Base-by-base conservation (phyloP, 495 filamentous ascomycete species). In the Hyaloscypha bicolor region DNA sequence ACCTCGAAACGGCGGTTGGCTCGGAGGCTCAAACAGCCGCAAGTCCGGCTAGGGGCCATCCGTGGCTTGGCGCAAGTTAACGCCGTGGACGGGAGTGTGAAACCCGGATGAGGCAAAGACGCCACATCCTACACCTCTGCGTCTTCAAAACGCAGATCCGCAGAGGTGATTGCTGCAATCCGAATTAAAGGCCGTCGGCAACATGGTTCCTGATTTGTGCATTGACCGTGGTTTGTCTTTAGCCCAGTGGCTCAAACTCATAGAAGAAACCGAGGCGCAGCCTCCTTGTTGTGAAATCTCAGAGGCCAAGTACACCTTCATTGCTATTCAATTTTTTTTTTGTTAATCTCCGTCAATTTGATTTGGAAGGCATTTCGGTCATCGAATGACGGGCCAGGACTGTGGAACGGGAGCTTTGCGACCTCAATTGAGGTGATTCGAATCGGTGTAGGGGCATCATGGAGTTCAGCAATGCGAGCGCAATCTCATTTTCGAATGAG, bases 311-410 rank as follows among this genome's bases (percentile, higher is more conserved):
- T 48, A 48, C 42, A 48, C 16, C 42, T 48, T 48, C 42, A 19
- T 48, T 37, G 35, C 35, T 48, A 48, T 48, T 48, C 42, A 4
- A 4, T 48, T 48, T 48, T 48, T 48, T 48, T 6, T 48, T 19
- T 4, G 16, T 48, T 48, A 25, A 25, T 25, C 25, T 25, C 16
- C 16, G 42, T 56, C 53, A 29, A 29, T 56, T 56, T 6, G 21
- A 29, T 1, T 30, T 56, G 6, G 53, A 6, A 29, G 53, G 29
- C 5, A 29, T 29, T 56, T 31, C 1, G 29, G 53, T 21, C 30
- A 57, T 66, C 63, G n/a, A 25, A 66, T 66, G 63, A 66, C 63
- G 63, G 32, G 63, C 35, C 55, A 59, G 37, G 21, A 19, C 48
- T 35, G 22, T 6, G 52, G 9, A 16, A 60, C 32, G 19, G 63